phyloP scores from a whole-genome alignment of 371 early-diverging fungal species.

The Chytridiales sp. region DNA sequence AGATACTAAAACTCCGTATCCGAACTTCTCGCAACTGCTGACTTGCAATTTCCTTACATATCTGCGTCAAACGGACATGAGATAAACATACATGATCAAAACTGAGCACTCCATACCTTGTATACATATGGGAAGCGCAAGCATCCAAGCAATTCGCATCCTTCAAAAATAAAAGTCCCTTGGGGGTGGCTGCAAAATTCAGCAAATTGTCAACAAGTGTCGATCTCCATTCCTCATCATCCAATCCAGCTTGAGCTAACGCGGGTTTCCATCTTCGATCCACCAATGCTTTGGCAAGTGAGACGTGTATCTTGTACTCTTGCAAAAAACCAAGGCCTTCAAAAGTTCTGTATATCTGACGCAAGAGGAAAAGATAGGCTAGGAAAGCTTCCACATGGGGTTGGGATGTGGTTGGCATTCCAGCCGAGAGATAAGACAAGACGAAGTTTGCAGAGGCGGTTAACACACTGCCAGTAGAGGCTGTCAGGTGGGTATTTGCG shows the following conservation, averaged over 20 bases:
- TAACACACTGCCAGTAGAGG: no score
- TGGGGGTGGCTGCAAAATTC: slow-evolving; percentile 50
- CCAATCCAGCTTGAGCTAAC: not conserved
- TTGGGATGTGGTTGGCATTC: no score
- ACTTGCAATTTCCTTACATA: slow-evolving; percentile 50
- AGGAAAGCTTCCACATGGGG: no score
- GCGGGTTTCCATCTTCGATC: not conserved
- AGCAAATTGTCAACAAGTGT: slow-evolving; percentile 43
- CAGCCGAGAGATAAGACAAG: no score
- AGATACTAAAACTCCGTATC: slow-evolving; percentile 48
- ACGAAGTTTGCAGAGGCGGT: no score
- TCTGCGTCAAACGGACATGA: slow-evolving; percentile 13
- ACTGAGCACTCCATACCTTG: slow-evolving; percentile 24
- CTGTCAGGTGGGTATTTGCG: no score
- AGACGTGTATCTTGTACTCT: slow-evolving; percentile 26
- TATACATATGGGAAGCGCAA: slow-evolving; percentile 45
- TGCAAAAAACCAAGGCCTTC: slow-evolving; percentile 38
- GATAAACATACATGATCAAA: not conserved
- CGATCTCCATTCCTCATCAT: slow-evolving; percentile 31
- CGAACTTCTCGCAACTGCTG: slow-evolving; percentile 49
- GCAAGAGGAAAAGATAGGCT: slow-evolving; percentile 39
- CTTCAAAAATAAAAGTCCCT: slow-evolving; percentile 40
- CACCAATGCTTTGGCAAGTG: slow-evolving; percentile 20
- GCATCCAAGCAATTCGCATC: slow-evolving; percentile 38
- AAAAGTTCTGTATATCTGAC: slow-evolving; percentile 46